Conservation (phyloP, 1,139 yeast genomes). For the Hyphopichia fennica region DNA sequence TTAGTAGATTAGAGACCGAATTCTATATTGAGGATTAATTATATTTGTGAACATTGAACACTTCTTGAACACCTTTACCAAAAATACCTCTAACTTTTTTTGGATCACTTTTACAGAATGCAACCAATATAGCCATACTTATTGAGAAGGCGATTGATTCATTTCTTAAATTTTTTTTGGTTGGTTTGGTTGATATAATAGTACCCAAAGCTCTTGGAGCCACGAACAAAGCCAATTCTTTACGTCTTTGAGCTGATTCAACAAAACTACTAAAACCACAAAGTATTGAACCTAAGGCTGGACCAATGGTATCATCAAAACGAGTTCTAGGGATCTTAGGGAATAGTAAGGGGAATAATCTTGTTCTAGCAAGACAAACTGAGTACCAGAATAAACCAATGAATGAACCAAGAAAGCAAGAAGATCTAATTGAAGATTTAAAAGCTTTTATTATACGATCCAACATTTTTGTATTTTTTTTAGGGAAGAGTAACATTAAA, state of each 20-base stretch:
- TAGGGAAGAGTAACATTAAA: constrained; percentile 30
- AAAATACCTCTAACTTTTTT: constrained; percentile 35
- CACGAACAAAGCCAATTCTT: constrained; percentile 41
- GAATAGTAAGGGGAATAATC: constrained; percentile 29
- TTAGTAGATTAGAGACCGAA: neutral
- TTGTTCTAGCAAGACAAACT: constrained; percentile 33
- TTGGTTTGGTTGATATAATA: constrained; percentile 26
- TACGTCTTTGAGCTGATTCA: constrained; percentile 33
- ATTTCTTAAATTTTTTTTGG: constrained; percentile 22
- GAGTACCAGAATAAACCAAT: constrained; percentile 39
- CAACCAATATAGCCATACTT: constrained; percentile 36
- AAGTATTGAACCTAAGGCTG: constrained; percentile 28
- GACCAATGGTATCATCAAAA: constrained; percentile 33
- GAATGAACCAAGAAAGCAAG: constrained; percentile 33
- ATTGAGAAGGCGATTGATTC: constrained; percentile 32
- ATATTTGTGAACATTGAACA: constrained; percentile 17
- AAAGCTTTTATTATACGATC: constrained; percentile 22
- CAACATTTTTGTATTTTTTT: constrained; percentile 15
- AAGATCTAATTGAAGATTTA: constrained; percentile 27
- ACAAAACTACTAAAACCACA: constrained; percentile 38
- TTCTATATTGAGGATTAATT: constrained; percentile 7
- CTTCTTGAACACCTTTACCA: constrained; percentile 29
- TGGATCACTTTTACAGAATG: constrained; percentile 28
- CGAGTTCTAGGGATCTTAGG: constrained; percentile 25
- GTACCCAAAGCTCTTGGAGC: constrained; percentile 42